Evolutionary conservation across 176 grass and related monocot species (phyloP), one percentile per base, ranked within the genome.

Genomic region (Poa pratensis): DNA sequence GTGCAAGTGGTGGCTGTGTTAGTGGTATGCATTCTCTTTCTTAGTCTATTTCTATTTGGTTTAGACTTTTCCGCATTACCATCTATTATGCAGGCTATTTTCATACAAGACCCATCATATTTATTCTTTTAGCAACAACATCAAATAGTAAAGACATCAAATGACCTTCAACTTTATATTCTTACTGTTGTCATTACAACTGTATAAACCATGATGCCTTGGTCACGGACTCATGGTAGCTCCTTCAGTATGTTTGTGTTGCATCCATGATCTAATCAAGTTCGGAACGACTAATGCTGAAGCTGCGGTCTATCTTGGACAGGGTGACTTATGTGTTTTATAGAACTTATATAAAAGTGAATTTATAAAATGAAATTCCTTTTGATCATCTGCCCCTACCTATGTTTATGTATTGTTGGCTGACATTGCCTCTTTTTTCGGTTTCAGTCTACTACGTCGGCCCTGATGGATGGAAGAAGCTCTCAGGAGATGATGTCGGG

Each of bases 401-500:
- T 35, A 3, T 9, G 70, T 5, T 9, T 27, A 9, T 49, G 14
- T 1, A 32, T 75, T 37, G 5, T 80, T 80, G 59, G 0, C 15
- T 77, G 32, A 84, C 5, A 16, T 10, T n/a, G 5, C 23, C 27
- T 6, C 26, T 64, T 83, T 34, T 70, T 79, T 23, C 20, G 45
- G 35, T 86, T 85, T 11, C 85, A 98, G 96, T 98, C 28, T 98
- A 95, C 79, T 83, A 98, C 19, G 93, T 98, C 23, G 96, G 93
- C 23, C 88, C 91, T 5, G 55, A 92, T 85, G 93, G 96, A 5
- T 98, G 96, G 96, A 98, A 79, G 86, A 98, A 98, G 83, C 80
- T 98, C 54, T 95, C 96, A 52, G 96, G 96, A 55, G 96, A 98
- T 77, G 96, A 98, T 84, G 96, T 98, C 0, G 83, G 89, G 18